Base-by-base conservation (phyloP, 352 stramenopile species). In the Pythium rhizo-oryzae region DNA sequence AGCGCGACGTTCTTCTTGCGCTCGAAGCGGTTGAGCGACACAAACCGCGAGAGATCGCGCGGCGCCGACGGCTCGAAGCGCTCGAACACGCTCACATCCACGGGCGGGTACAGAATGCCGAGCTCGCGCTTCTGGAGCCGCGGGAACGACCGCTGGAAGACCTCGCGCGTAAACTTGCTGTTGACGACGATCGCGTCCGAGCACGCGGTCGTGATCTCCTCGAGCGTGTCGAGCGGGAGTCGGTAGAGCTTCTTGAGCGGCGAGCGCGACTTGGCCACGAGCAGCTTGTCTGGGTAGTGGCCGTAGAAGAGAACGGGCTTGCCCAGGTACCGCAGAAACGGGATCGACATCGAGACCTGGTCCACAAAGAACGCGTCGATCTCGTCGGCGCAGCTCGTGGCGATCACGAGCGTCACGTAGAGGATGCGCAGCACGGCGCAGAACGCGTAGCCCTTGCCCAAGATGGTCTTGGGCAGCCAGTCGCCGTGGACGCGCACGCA, bases 21-120 rank as follows among this genome's bases (percentile, higher is more conserved):
- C 80, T 99, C 98, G 67, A 98, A 99, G 41, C 98, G 87, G 82
- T 99, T 99, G 59, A 99, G 75, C 30, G 96, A 99, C 21, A 99
- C 88, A 63, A 99, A 97, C 9, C 93, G 70, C 11, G 67, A 70
- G 8, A 82, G 43, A 30, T 89, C 68, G 37, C 79, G 79, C 1
- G 72, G 65, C 11, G 77, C 72, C n/a, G 69, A 65, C 16, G 80
- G 61, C 8, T 23, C 44, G 62, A 80, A 82, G 23, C 58, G 43
- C 47, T 80, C 75, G 69, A 96, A 90, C 8, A 80, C 82, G 5
- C 81, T 80, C 12, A 96, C 82, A 71, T 98, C 90, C 28, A 99
- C 94, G 0, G 95, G 90, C 7, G 96, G 97, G 81, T 99, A 99
- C 19, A 99, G 76, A 11, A 99, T 90, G n/a, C 83, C 84, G 23